Base-by-base conservation (phyloP, 2,329 filamentous ascomycete species). In the Teratosphaeria destructans region DNA sequence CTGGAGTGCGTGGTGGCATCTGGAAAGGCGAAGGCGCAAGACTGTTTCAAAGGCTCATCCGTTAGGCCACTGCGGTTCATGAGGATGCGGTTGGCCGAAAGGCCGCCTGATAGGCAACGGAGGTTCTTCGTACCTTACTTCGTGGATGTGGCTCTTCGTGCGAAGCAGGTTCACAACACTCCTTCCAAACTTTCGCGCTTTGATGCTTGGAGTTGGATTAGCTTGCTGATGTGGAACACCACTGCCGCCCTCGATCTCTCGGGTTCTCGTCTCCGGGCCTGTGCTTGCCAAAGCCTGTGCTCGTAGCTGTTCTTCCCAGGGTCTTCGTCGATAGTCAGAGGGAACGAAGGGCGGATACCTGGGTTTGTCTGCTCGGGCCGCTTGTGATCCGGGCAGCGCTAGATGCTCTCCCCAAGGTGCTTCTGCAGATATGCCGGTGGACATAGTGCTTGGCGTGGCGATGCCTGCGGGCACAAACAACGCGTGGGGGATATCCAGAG, bases 141-240 rank as follows among this genome's bases (percentile, higher is more conserved):
- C 59, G 32, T 49, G 39, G 35, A 57, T 57, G 34, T 63, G 59
- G 11, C 55, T 57, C 68, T 75, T 66, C n/a, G 68, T 70, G 19
- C 69, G 64, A 23, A 71, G 61, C 23, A 72, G 60, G 52, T 71
- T 72, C 47, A 72, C 70, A 55, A 72, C 66, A 59, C 69, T 71
- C 49, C 70, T 56, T 12, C 70, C 70, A 56, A 72, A 72, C 49
- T 68, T 70, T 11, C 70, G 63, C 26, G 70, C 70, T 57, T 71
- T 71, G 8, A 71, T 67, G 57, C 69, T 70, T 16, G 68, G 67
- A n/a, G 67, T 70, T 5, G 61, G 59, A 47, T 69, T 66, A 4
- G 43, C 43, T 49, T n/a, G 43, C 8, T 49, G 19, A 3, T 64
- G 62, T 29, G 62, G 60, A 52, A 63, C 59, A 11, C 59, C 55